Conservation (phyloP, 75 land plant genomes). For the Selaginella moellendorffii region DNA sequence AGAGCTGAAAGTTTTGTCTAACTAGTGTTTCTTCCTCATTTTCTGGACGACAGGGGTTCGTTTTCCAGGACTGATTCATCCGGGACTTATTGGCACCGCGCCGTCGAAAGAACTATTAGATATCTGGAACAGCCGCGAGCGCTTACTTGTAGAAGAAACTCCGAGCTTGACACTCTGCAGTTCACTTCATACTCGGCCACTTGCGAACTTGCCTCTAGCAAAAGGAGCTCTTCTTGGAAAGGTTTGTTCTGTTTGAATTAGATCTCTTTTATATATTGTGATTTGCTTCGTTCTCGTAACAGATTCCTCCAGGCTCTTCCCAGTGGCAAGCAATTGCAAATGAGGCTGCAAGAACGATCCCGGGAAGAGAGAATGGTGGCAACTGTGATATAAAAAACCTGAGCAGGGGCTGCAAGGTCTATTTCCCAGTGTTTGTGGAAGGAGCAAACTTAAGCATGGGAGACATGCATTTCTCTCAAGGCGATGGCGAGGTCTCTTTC, state of each 20-base stretch:
- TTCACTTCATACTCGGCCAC: constrained; percentile 17
- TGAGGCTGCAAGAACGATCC: constrained; percentile 83
- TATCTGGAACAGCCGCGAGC: constrained; percentile 19
- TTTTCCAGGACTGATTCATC: constrained; percentile 21
- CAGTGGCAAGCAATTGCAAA: constrained; percentile 61
- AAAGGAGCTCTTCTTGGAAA: constrained; percentile 17
- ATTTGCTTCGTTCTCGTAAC: not conserved
- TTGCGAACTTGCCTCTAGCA: constrained; percentile 14
- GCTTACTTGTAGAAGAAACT: constrained; percentile 4
- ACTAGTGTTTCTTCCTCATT: no score
- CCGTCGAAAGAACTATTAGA: constrained; percentile 19
- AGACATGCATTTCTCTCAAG: constrained; percentile 93
- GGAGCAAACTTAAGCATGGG: constrained; percentile 86
- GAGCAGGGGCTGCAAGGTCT: constrained; percentile 50
- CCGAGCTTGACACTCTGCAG: not conserved
- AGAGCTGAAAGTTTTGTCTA: no score
- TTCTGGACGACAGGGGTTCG: constrained; percentile 23
- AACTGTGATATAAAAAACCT: constrained; percentile 94
- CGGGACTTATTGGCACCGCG: constrained; percentile 23
- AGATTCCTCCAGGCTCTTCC: constrained; percentile 27
- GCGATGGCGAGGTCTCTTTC: constrained; percentile 85
- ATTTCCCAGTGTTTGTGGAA: constrained; percentile 82
- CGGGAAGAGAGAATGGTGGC: constrained; percentile 91
- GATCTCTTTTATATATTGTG: not conserved
- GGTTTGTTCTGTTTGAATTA: not conserved